Base-by-base conservation (phyloP, 2,329 filamentous ascomycete genomes). In the Epichloe sylvatica region DNA sequence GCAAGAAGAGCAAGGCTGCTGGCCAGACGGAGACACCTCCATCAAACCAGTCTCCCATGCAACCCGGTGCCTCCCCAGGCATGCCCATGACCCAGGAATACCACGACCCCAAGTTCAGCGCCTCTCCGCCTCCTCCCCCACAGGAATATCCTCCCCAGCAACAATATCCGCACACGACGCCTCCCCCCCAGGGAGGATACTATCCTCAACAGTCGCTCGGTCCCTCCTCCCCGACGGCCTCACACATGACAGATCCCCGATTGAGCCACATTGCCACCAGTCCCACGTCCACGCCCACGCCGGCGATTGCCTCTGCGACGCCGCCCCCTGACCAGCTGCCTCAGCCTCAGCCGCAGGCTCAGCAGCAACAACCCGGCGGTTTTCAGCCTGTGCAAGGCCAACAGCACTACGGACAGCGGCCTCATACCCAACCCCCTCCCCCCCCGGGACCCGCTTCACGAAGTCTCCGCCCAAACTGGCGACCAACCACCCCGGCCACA, bases 401-500 rank as follows among this genome's bases (percentile, higher is more conserved):
- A 23, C 39, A 41, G 19, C 30, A 40, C n/a, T 34, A 50, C 15
- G 34, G 39, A 8, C 21, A 50, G 25, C 48, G 40, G 15, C 17
- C 33, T n/a, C 42, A 36, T 5, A 17, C 40, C 2, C 42, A 47
- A 23, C 2, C 33, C 8, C 15, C 15, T 12, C n/a, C 39, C 25
- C 2, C 34, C 39, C 23, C 5, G 39, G 35, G 13, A 33, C 15
- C n/a, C 5, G 35, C n/a, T 45, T 3, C 60, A 70, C 50, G 70
- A 72, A 57, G 68, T 67, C 1, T 63, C 65, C 23, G 61, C 62
- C 1, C 62, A 63, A 17, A 57, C 54, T 4, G 58, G 64, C 12
- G 66, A 67, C 9, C 9, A 57, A 67, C 43, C 65, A 68, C 47
- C 63, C 55, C 8, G 67, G 68, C 2, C 57, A 70, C n/a, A n/a